Conservation (phyloP, 1,139 yeast species). For the Diutina pseudorugosa region DNA sequence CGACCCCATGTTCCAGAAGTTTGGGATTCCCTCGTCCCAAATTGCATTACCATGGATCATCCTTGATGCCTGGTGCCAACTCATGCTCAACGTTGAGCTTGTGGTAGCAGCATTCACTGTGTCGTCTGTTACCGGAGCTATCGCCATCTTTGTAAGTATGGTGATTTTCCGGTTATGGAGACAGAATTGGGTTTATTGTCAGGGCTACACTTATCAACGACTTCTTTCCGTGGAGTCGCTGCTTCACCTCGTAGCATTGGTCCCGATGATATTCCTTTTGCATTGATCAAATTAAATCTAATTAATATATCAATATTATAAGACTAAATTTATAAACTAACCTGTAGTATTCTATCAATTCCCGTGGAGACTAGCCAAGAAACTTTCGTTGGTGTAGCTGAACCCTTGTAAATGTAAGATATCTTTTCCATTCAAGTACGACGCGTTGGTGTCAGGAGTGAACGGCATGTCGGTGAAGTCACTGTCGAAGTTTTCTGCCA, state of each 20-base stretch:
- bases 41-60: neutral
- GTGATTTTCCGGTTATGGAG: neutral
- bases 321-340: neutral
- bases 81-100: neutral
- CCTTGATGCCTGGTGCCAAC: neutral
- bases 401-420: constrained; percentile 32
- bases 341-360: neutral
- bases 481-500: constrained; percentile 86
- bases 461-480: constrained; percentile 75
- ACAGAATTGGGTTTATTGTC: neutral
- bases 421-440: constrained; percentile 8
- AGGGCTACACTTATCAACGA: neutral
- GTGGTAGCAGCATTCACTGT: neutral
- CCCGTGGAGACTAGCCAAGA: constrained; percentile 10
- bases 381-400: constrained; percentile 31
- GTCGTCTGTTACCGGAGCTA: neutral
- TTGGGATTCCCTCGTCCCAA: neutral
- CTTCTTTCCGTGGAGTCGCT: neutral
- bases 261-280: neutral
- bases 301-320: neutral
- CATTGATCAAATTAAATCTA: neutral
- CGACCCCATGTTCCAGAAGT: neutral
- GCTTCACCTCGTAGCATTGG: neutral
- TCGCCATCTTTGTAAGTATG: constrained; percentile 2
- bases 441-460: constrained; percentile 19